phyloP scores from a whole-genome alignment of 2,329 filamentous ascomycete species.

The Ophiostoma sp. region DNA sequence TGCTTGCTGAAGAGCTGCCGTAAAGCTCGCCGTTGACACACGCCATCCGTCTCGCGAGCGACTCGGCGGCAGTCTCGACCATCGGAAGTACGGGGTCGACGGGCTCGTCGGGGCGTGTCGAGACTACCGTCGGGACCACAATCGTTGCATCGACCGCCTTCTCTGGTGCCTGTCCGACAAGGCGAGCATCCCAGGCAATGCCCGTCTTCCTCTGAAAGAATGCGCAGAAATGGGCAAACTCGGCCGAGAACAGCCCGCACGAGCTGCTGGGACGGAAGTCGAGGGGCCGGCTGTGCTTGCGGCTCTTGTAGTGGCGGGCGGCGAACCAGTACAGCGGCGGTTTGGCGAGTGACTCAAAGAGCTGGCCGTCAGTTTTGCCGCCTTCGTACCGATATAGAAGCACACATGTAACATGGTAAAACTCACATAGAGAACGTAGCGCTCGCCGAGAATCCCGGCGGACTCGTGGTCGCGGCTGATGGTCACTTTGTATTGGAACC shows the following conservation, averaged over 20 bases:
- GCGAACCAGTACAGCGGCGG: constrained; percentile 59
- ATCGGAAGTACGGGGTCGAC: neutral
- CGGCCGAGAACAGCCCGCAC: constrained; percentile 38
- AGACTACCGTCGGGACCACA: neutral
- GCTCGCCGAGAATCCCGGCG: constrained; percentile 39
- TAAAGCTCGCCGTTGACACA: neutral
- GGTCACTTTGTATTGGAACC: constrained; percentile 59
- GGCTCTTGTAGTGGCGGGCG: constrained; percentile 45
- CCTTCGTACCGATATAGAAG: too few species aligned
- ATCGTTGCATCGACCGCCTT: neutral
- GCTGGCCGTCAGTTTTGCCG: constrained; percentile 32
- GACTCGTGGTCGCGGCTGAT: constrained; percentile 48
- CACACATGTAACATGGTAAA: too few species aligned
- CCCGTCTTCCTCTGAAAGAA: constrained; percentile 57
- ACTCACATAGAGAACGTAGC: constrained; percentile 45
- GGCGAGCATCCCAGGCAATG: constrained; percentile 54
- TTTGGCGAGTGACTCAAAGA: constrained; percentile 59
- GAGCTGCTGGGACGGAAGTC: constrained; percentile 39
- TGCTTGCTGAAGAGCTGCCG: neutral
- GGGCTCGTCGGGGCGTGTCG: neutral
- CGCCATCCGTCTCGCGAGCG: neutral
- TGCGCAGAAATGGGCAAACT: constrained; percentile 47
- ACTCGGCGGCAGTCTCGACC: constrained; percentile 2
- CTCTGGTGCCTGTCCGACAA: constrained; percentile 19
- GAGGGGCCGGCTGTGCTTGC: constrained; percentile 35